Evolutionary conservation across 2,329 filamentous ascomycete genomes (phyloP).

Genomic region (Xylariaceae sp.): DNA sequence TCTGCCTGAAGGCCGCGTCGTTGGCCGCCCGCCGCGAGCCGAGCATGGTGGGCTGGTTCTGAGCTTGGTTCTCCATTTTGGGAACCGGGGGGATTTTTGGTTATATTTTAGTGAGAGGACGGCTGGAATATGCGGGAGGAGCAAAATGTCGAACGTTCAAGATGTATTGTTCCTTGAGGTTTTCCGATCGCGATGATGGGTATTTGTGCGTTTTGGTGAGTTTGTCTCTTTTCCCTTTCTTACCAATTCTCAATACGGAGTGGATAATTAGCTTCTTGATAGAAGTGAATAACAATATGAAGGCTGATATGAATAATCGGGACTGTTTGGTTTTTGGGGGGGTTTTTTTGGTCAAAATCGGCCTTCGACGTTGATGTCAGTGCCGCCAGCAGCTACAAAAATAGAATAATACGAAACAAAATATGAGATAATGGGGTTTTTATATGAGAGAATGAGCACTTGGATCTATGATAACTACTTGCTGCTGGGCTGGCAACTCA

Average conservation of each 20-base stretch:
- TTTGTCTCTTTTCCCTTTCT: too few species aligned
- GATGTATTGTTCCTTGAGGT: too few species aligned
- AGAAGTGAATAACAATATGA: conserved; percentile 25
- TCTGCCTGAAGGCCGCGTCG: conserved; percentile 62
- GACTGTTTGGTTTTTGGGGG: background rate
- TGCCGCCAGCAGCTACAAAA: conserved; percentile 41
- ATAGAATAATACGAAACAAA: background rate
- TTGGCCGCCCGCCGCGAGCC: conserved; percentile 48
- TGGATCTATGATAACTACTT: conserved; percentile 38
- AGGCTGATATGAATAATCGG: conserved; percentile 20
- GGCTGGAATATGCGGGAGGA: too few species aligned
- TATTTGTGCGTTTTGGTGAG: too few species aligned
- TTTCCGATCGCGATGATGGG: too few species aligned
- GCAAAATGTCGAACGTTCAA: too few species aligned
- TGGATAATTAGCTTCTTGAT: too few species aligned
- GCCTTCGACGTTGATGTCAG: conserved; percentile 37
- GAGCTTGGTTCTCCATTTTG: conserved; percentile 36
- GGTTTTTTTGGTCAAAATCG: conserved; percentile 18
- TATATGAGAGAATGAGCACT: conserved; percentile 39
- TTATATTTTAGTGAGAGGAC: too few species aligned
- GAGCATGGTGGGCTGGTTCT: conserved; percentile 36
- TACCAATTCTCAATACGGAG: too few species aligned
- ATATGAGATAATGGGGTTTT: background rate
- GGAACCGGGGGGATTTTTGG: background rate
- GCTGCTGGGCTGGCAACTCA: conserved; percentile 32